phyloP scores from a whole-genome alignment of 1,139 yeast genomes.

The Magnusiomyces suaveolens region DNA sequence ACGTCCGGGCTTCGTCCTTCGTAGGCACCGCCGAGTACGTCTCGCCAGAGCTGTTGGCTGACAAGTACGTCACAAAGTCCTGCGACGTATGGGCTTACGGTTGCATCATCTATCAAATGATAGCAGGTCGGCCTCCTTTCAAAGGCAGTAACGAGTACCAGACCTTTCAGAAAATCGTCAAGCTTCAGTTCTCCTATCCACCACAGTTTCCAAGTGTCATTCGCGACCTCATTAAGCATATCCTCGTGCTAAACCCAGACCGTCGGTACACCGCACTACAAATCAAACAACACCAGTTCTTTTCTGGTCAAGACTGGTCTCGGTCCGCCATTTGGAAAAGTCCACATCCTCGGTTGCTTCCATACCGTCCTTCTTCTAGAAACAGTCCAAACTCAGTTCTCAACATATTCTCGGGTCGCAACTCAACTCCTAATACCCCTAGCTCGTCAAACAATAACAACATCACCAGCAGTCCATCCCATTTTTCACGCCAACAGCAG shows the following conservation, averaged over 20 bases:
- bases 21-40: slow-evolving; percentile 87
- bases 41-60: slow-evolving; percentile 82
- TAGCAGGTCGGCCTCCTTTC: slow-evolving; percentile 93
- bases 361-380: slow-evolving; percentile 44
- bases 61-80: slow-evolving; percentile 75
- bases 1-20: slow-evolving; percentile 68
- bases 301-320: slow-evolving; percentile 58
- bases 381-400: slow-evolving; percentile 16
- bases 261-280: slow-evolving; percentile 54
- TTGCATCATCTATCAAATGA: slow-evolving; percentile 84
- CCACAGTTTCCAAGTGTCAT: slow-evolving; percentile 69
- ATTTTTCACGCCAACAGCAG: slow-evolving; percentile 7
- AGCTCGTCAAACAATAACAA: slow-evolving; percentile 5
- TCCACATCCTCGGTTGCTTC: slow-evolving; percentile 67
- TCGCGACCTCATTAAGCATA: slow-evolving; percentile 58
- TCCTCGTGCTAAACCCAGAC: slow-evolving; percentile 56
- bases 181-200: slow-evolving; percentile 70
- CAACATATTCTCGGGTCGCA: slow-evolving; percentile 3
- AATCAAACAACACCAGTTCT: slow-evolving; percentile 69
- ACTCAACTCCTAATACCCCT: neutral
- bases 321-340: slow-evolving; percentile 57
- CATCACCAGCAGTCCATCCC: slow-evolving; percentile 5
- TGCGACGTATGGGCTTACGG: slow-evolving; percentile 97
- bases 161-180: slow-evolving; percentile 87
- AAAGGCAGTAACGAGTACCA: slow-evolving; percentile 91